Percentiles rank a stretch among this genome's conserved stretches.
These are phyloP conservation scores for Crucihimalaya himalaica DNA, from an alignment of 345 rosid genomes.

Conservation along the genomic window DNA sequence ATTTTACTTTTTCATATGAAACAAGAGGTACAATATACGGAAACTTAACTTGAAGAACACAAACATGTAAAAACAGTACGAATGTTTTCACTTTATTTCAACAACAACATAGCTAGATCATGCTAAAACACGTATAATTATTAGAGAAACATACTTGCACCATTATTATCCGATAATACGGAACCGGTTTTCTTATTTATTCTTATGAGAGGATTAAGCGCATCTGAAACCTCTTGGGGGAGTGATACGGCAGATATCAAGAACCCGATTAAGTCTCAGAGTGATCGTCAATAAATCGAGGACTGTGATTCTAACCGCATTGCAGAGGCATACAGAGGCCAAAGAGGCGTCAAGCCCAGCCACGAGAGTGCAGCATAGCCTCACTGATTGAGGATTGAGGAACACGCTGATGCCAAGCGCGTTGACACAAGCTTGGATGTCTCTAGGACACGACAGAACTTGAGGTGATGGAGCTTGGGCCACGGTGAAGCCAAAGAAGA, in stretches of 20 bases:
- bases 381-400: background rate
- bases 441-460: background rate
- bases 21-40: background rate
- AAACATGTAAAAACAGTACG: background rate
- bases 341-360: background rate
- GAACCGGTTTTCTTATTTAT: background rate
- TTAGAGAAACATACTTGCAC: background rate
- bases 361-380: background rate
- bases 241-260: background rate
- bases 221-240: background rate
- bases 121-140: background rate
- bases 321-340: conserved; percentile 1
- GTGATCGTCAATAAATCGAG: background rate
- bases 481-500: conserved; percentile 17
- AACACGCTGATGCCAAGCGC: background rate
- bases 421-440: background rate
- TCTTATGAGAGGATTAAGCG: background rate
- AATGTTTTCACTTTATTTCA: conserved; percentile 5
- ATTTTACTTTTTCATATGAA: background rate
- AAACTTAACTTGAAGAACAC: background rate
- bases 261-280: background rate
- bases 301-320: background rate
- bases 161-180: background rate
- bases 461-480: background rate
- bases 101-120: background rate